Base-by-base conservation (phyloP, 1,284 basidiomycete species). In the Austroboletus niveus region DNA sequence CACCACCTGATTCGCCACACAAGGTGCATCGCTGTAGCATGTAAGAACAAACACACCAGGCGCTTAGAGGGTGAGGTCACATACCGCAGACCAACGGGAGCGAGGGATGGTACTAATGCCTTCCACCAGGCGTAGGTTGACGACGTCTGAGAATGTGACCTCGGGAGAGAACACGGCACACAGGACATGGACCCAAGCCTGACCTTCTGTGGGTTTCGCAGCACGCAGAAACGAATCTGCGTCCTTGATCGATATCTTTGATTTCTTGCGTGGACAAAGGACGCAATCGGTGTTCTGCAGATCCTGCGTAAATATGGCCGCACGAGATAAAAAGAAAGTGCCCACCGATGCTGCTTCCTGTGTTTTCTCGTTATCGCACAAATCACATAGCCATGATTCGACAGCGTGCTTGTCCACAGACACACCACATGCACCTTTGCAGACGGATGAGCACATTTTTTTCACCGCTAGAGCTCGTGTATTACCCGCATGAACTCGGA, bases 131-230 rank as follows among this genome's bases (percentile, higher is more conserved):
- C 87, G 84, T 48, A 96, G 74, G 42, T 80, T 79, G 11, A 73
- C 62, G 0, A 89, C 79, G 67, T 94, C 87, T 22, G 89, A 87
- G 69, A 88, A 96, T 17, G 76, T 77, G 8, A 95, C 74, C 62
- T 97, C 94, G 4, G 89, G 87, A 31, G 87, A 83, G 72, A 94
- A 98, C 1, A 91, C 82, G 1, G 94, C 83, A 72, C 96, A 98
- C 1, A 98, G 69, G 20, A 94, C 76, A 66, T 99, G 96, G 1
- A 86, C 86, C 92, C 94, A 98, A 55, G 92, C 90, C 69, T 90
- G 88, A 27, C 92, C 89, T 72, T 98, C 96, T 0, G 95, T 98
- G 5, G 92, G 92, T 68, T 98, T 98, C 66, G 90, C 85, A 4
- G 87, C 89, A 39, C 92, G 87, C 36, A 98, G 74, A 60, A 88